Base-by-base conservation (phyloP, 2,329 filamentous ascomycete genomes). In the Pseudocercospora macadamiae region DNA sequence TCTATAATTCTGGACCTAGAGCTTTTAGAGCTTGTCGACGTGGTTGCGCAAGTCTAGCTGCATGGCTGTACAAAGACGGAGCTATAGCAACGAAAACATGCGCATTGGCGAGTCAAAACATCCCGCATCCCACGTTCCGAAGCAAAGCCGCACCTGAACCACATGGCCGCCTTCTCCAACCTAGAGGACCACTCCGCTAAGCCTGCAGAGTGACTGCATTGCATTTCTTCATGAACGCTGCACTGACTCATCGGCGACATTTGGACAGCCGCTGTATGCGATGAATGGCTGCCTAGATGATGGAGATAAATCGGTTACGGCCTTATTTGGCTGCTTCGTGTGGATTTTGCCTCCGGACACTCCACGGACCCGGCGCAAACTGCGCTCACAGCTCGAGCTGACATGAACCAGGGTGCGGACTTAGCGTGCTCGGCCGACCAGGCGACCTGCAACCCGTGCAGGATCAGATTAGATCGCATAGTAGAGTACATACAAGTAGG, bases 391-490 rank as follows among this genome's bases (percentile, higher is more conserved):
- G 42, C 42, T 45, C 42, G 19, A 21, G 42, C 42, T 45, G 19
- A 45, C 47, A 16, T 51, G 18, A 23, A 19, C 51, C 39, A 30
- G 51, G 49, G 16, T 30, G 23, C 51, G 34, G 51, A 39, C 21
- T 16, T 42, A 26, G 36, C 51, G 32, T 30, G n/a, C n/a, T 44
- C 34, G 51, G 23, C 32, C 49, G 34, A 18, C 23, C 19, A 25
- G 23, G 19, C 49, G 34, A 18, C 23, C 19, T 25, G 14, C 32
- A 53, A 39, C 18, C 16, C 37, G 21, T 47, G 58, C 54, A 56
- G 48, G 54, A 63, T 60, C 48, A 60, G 57, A 60, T 63, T 55
- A 63, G 60, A 57, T 60, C 45, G 55, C 56, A 62, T 59, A 57
- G 49, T 19, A 12, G n/a, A n/a, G n/a, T n/a, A n/a, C n/a, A n/a